These are phyloP conservation scores for Dichotomocladium elegans DNA, from an alignment of 371 early-diverging fungal genomes.

Conservation along the genomic window DNA sequence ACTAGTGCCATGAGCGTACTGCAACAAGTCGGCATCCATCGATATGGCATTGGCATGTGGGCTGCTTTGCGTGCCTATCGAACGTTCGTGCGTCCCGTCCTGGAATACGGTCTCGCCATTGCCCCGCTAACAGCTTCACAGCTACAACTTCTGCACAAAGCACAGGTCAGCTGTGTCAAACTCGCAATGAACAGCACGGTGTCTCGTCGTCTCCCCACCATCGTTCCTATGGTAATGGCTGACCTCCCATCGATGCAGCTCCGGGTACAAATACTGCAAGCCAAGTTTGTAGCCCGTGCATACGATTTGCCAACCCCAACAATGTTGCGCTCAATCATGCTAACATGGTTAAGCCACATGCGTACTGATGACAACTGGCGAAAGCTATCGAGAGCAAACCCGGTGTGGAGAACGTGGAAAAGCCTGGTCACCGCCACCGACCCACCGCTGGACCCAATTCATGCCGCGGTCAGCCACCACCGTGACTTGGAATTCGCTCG, in stretches of 20 bases:
- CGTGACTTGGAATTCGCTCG: background rate
- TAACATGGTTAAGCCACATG: background rate
- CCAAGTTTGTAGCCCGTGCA: background rate
- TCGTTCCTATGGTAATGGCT: background rate
- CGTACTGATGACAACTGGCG: background rate
- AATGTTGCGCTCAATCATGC: background rate
- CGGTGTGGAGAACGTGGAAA: background rate
- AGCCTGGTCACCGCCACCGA: background rate
- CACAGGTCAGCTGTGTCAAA: background rate
- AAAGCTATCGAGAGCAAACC: background rate
- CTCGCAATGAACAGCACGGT: background rate
- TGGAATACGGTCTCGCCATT: slow-evolving; percentile 19
- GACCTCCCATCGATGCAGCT: background rate
- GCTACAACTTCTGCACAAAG: background rate
- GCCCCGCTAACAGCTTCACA: background rate
- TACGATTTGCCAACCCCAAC: background rate
- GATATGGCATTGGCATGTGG: background rate
- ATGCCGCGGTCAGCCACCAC: background rate
- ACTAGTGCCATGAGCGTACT: slow-evolving; percentile 2
- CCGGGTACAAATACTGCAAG: background rate
- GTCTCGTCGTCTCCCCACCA: background rate
- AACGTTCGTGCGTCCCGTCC: slow-evolving; percentile 11
- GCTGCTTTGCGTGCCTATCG: background rate
- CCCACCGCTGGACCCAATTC: background rate
- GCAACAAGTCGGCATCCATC: background rate